Percentiles rank a stretch among this genome's conserved stretches.
Evolutionary conservation across 2,329 filamentous ascomycete species (phyloP).

Genomic region (Ceratocystis variospora): DNA sequence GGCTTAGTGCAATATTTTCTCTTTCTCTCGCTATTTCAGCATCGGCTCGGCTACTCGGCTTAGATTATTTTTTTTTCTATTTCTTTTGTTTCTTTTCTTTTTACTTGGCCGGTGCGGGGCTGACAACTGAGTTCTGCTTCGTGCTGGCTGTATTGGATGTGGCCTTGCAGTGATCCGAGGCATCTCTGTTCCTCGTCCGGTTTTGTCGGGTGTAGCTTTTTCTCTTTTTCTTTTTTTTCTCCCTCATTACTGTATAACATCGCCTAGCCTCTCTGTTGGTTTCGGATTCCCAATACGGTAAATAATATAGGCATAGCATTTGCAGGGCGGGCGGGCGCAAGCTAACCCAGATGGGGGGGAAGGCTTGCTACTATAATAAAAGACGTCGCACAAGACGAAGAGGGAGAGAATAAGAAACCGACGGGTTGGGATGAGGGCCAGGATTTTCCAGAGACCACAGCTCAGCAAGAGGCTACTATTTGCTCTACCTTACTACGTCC

Average conservation of each 20-base stretch:
- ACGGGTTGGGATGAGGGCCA: neutral
- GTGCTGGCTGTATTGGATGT: neutral
- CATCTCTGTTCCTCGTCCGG: neutral
- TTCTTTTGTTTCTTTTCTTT: neutral
- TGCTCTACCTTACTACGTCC: neutral
- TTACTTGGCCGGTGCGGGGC: neutral
- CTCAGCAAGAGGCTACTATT: neutral
- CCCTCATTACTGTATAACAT: neutral
- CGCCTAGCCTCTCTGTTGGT: neutral
- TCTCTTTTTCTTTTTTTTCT: neutral
- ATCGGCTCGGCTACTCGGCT: neutral
- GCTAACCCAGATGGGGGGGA: too few species aligned
- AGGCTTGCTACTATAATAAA: neutral
- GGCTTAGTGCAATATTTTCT: too few species aligned
- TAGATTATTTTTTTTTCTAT: neutral
- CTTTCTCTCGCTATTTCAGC: too few species aligned
- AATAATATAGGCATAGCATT: neutral
- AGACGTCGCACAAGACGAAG: neutral
- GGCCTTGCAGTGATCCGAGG: neutral
- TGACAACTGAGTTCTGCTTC: neutral
- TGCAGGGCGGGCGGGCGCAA: too few species aligned
- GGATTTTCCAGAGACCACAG: too few species aligned
- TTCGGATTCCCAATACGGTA: neutral
- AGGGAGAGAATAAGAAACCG: neutral
- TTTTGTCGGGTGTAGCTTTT: neutral